Evolutionary conservation across 768 basidiomycete genomes (phyloP).

Genomic region (Rhodotorula toruloides): DNA sequence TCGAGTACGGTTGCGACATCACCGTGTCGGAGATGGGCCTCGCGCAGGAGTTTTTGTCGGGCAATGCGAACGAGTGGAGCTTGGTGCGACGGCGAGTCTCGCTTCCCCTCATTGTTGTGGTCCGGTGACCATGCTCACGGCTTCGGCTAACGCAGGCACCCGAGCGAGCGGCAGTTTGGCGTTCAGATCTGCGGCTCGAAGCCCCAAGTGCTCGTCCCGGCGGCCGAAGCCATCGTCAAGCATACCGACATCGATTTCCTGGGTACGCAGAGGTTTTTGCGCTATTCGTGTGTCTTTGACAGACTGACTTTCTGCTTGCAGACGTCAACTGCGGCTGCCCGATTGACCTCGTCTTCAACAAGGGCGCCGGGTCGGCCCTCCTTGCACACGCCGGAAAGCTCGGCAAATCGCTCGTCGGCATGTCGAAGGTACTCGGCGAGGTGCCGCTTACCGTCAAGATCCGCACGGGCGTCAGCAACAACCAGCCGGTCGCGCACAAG

Average conservation of each 20-base stretch:
- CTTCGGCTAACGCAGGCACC: constrained; percentile 54
- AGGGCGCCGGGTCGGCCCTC: constrained; percentile 48
- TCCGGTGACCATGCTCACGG: too few species aligned
- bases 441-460: constrained; percentile 86
- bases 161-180: constrained; percentile 79
- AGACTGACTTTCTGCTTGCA: background rate
- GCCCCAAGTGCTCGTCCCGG: constrained; percentile 64
- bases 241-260: constrained; percentile 54
- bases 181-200: constrained; percentile 89
- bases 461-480: constrained; percentile 75
- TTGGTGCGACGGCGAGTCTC: constrained; percentile 59
- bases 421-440: constrained; percentile 83
- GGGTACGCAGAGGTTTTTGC: background rate
- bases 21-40: constrained; percentile 91
- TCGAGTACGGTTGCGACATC: constrained; percentile 81
- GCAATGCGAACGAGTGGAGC: constrained; percentile 92
- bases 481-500: constrained; percentile 78
- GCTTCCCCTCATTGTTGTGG: background rate
- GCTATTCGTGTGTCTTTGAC: background rate
- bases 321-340: constrained; percentile 94
- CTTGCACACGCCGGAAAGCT: constrained; percentile 75
- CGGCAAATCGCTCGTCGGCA: constrained; percentile 79
- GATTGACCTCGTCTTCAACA: constrained; percentile 87
- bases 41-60: constrained; percentile 78
- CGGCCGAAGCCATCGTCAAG: constrained; percentile 71